Evolutionary conservation across 768 basidiomycete species (phyloP), one percentile per base, ranked within the genome.

Genomic region (Boletus reticulatus): DNA sequence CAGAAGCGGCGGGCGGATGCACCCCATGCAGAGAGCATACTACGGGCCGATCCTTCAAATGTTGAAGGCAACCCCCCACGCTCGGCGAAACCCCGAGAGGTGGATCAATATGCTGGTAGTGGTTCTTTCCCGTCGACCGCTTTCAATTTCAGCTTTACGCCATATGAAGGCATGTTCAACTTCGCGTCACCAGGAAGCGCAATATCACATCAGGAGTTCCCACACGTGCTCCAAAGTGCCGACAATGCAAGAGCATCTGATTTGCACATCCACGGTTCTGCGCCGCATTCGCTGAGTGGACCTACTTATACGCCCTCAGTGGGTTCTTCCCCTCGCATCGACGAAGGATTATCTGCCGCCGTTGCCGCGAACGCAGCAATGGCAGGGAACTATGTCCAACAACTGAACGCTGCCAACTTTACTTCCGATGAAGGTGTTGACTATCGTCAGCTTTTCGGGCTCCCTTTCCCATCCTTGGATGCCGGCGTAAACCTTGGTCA

Each of bases 1-100:
- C 84, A 80, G 58, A 94, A 93, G 74, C 84, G 92, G 48, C 84
- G 86, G 43, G 92, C 92, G 12, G 89, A 92, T 55, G 78, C 84
- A n/a, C 85, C 89, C 38, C 91, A 89, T 64, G 80, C 76, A 50
- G 91, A 93, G 69, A 89, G 87, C 65, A 80, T 89, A 75, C 70
- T 93, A 52, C 86, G 90, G 44, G 88, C 82, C 46, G 91, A 93
- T 74, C 87, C 88, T 4, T 84, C 86, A 19, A 77, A 81, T 47
- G 67, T 84, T 31, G 75, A 80, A 53, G 72, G 72, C 32, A 67
- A 69, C 44, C 68, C 67, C 44, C 68, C 67, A 52, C 61, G 62
- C 50, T 50, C 66, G 53, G 46, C 60, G 57, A 60, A 63, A 59
- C 57, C 64, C 57, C 72, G 73, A 61, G 67, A 76, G 51, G 67